These are phyloP conservation scores for Sporobolomyces pararoseus DNA, from an alignment of 768 basidiomycete genomes.

Conservation along the genomic window DNA sequence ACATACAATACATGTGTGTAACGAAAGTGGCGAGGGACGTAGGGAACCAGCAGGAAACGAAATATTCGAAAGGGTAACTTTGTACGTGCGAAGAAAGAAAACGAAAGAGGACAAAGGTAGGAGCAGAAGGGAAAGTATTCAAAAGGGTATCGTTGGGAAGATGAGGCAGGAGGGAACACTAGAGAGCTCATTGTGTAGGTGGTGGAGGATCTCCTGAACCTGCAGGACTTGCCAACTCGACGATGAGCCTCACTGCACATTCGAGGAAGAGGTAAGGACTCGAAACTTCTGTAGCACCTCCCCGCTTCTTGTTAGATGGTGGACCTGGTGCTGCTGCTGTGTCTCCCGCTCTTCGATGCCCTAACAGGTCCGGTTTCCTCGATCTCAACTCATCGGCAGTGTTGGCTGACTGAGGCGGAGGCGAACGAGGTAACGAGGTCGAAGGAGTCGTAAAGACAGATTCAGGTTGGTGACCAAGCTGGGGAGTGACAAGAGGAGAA, in stretches of 20 bases:
- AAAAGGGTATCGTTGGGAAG: no score
- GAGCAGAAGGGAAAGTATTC: no score
- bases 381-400: slow-evolving; percentile 42
- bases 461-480: neutral
- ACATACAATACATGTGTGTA: no score
- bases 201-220: slow-evolving; percentile 1
- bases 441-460: slow-evolving; percentile 5
- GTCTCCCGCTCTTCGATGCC: slow-evolving; percentile 13
- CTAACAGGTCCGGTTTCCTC: slow-evolving; percentile 32
- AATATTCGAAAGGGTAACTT: neutral
- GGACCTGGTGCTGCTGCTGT: slow-evolving; percentile 7
- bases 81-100: neutral
- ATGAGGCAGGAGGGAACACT: no score
- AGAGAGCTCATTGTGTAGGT: no score
- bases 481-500: slow-evolving; percentile 16
- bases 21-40: no score
- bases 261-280: slow-evolving; percentile 94
- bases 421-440: neutral
- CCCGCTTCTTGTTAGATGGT: slow-evolving; percentile 42
- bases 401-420: slow-evolving; percentile 18
- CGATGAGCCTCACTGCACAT: slow-evolving; percentile 84
- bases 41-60: neutral
- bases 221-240: slow-evolving; percentile 74
- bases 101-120: neutral
- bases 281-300: slow-evolving; percentile 58